Conservation (phyloP, 1,284 basidiomycete genomes). For the Cutaneotrichosporon cyanovorans region DNA sequence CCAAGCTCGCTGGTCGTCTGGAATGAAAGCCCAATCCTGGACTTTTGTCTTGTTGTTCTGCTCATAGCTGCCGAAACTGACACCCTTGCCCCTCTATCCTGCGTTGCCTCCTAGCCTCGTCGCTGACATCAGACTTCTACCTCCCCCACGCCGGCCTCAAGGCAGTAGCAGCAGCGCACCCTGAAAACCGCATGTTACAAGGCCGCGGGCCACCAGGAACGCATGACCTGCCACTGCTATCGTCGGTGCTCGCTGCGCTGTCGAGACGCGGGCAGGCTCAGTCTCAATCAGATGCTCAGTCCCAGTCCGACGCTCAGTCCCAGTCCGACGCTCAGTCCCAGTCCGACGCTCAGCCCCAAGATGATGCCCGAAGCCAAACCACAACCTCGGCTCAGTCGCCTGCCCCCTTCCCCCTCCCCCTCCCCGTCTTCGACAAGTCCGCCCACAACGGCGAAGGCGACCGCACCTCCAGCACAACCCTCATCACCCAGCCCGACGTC, state of each 20-base stretch:
- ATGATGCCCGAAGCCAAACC: no score
- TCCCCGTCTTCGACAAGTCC: slow-evolving; percentile 68
- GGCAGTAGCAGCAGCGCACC: slow-evolving; percentile 24
- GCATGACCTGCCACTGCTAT: slow-evolving; percentile 25
- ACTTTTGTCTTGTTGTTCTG: no score
- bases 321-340: no score
- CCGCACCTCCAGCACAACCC: slow-evolving; percentile 41
- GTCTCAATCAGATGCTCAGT: no score
- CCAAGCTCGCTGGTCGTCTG: no score
- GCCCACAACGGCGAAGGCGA: slow-evolving; percentile 72
- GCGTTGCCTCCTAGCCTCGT: no score
- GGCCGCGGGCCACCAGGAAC: slow-evolving; percentile 43
- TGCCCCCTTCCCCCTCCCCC: neutral
- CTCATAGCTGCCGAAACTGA: no score
- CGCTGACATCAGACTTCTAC: slow-evolving; percentile 31
- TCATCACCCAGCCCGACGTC: slow-evolving; percentile 55
- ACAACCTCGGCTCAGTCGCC: no score
- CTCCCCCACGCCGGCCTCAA: slow-evolving; percentile 26
- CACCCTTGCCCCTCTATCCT: no score
- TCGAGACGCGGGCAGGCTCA: neutral
- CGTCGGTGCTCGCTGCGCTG: neutral
- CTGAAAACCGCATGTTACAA: slow-evolving; percentile 30
- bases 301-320: no score
- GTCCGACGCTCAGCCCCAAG: no score
- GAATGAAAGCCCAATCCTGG: no score